These are phyloP conservation scores for Lignosus rhinocerotis DNA, from an alignment of 1,284 basidiomycete species.

Conservation along the genomic window DNA sequence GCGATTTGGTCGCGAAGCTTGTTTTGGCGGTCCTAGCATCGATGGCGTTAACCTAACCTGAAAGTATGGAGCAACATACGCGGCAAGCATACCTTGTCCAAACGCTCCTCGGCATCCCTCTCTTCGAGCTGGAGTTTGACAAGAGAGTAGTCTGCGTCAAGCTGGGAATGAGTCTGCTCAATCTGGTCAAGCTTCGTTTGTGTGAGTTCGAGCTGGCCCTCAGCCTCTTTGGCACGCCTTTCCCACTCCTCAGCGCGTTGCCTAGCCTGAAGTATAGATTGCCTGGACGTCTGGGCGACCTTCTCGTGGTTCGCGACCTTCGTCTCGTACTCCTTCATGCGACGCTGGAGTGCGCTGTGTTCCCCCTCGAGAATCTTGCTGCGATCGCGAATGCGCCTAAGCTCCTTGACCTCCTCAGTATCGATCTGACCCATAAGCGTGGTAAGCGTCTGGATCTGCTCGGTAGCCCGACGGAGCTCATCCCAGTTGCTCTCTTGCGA, in stretches of 20 bases:
- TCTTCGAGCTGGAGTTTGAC: slow-evolving; percentile 73
- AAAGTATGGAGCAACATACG: neutral
- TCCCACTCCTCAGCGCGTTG: slow-evolving; percentile 81
- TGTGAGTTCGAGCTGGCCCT: slow-evolving; percentile 58
- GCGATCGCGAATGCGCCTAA: slow-evolving; percentile 64
- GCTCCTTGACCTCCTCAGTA: slow-evolving; percentile 69
- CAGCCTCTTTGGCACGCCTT: slow-evolving; percentile 68
- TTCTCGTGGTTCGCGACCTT: slow-evolving; percentile 63
- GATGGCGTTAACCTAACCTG: neutral
- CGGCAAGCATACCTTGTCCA: slow-evolving; percentile 52
- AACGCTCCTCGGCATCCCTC: slow-evolving; percentile 64
- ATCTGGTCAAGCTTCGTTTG: slow-evolving; percentile 62
- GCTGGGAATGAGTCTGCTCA: slow-evolving; percentile 61
- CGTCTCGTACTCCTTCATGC: slow-evolving; percentile 68
- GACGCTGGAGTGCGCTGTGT: slow-evolving; percentile 64
- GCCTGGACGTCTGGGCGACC: slow-evolving; percentile 53
- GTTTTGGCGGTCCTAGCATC: slow-evolving; percentile 64
- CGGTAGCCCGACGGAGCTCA: slow-evolving; percentile 61
- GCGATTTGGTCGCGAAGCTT: slow-evolving; percentile 67
- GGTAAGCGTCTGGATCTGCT: slow-evolving; percentile 68
- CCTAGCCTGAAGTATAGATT: slow-evolving; percentile 68
- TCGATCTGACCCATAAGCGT: slow-evolving; percentile 62
- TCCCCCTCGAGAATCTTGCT: slow-evolving; percentile 69
- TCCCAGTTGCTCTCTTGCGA: slow-evolving; percentile 73
- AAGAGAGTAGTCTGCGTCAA: slow-evolving; percentile 69